Evolutionary conservation across 768 basidiomycete species (phyloP), one percentile per base, ranked within the genome.

Genomic region (Neoboletus subvelutipes): DNA sequence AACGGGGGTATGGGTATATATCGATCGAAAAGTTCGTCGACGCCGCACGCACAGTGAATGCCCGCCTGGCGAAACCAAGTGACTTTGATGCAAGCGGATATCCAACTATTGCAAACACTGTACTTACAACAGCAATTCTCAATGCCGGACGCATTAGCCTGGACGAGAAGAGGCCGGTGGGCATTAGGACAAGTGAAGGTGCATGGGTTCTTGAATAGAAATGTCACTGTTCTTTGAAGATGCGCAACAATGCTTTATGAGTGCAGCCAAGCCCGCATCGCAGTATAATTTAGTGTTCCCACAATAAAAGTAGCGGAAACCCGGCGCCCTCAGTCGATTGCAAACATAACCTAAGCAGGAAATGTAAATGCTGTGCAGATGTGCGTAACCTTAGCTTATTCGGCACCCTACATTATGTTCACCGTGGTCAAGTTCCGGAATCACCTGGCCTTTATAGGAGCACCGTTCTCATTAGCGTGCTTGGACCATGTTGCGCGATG

Each of bases 21-120:
- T 94, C 91, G 18, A 90, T 95, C 64, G 93, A 93, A 73, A 94
- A 90, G 73, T 95, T 95, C 74, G 77, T 96, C 69, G 92, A 92
- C 68, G 90, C 90, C 18, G 85, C 87, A 42, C 82, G 87, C 50
- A 81, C 79, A 58, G 89, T 94, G 65, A 92, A 94, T 66, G 84
- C 87, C 24, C 84, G 87, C 9, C 68, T 78, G 52, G 76, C 82
- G 50, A 80, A 81, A 68, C 83, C 92, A 22, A 77, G 71, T 34
- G 87, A 90, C 56, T 96, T 86, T 72, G 93, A 97, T 73, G 72
- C 72, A 24, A 84, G 87, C 57, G 92, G 88, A 24, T 78, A 93
- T 59, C 93, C 94, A 37, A 96, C 94, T 22, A 92, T 95, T 69
- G 80, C 83, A 45, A 95, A 93, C 74, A 95, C 94, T 15, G 86